Conservation (phyloP, 2,329 filamentous ascomycete genomes). For the Mariannaea sp. region DNA sequence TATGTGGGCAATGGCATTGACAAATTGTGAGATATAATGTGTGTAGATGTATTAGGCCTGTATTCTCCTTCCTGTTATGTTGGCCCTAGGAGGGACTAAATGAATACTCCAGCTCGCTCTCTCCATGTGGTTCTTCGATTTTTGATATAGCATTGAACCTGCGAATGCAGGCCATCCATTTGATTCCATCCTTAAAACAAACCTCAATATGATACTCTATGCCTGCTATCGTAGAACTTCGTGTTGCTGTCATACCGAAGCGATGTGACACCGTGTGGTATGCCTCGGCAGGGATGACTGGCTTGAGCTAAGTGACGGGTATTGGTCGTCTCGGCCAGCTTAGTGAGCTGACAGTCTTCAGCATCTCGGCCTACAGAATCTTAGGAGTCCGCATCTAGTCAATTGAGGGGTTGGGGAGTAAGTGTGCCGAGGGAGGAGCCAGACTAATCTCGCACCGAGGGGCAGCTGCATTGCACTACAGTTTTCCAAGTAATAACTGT, state of each 20-base stretch:
- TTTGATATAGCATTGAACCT: conserved; percentile 47
- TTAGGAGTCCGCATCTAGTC: conserved; percentile 44
- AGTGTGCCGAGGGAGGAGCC: background rate
- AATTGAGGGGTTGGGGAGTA: conserved; percentile 20
- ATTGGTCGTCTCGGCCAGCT: conserved; percentile 44
- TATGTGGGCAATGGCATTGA: too few species aligned
- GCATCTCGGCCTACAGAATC: conserved; percentile 41
- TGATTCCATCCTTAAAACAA: conserved; percentile 48
- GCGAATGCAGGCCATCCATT: conserved; percentile 50
- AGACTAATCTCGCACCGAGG: background rate
- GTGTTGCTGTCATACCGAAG: conserved; percentile 44
- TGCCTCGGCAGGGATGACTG: conserved; percentile 41
- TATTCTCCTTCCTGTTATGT: too few species aligned
- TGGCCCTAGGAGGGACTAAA: too few species aligned
- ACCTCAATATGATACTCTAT: conserved; percentile 52
- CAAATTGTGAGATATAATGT: too few species aligned
- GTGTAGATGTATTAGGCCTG: too few species aligned
- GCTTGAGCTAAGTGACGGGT: conserved; percentile 44
- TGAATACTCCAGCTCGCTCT: too few species aligned
- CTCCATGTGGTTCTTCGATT: too few species aligned
- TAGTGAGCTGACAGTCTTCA: conserved; percentile 42
- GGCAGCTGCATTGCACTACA: too few species aligned
- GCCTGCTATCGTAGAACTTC: conserved; percentile 48
- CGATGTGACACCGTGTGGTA: conserved; percentile 43
- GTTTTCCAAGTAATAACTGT: too few species aligned